Percentiles rank a stretch among this genome's conserved stretches.
phyloP scores from a whole-genome alignment of 257 asterid genomes.

The Solanum pimpinellifolium region DNA sequence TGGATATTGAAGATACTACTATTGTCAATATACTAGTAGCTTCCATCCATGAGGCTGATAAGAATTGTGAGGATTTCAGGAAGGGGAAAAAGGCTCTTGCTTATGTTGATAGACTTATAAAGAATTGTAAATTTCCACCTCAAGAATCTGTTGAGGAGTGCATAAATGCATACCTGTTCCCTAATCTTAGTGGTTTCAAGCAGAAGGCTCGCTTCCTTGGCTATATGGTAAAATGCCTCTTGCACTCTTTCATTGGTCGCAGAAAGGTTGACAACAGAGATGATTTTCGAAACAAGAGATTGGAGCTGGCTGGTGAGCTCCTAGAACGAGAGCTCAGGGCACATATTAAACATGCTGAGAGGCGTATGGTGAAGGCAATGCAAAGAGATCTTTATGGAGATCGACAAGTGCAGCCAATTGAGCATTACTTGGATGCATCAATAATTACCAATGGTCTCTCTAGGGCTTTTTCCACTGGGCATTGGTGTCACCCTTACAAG shows the following conservation, averaged over 20 bases:
- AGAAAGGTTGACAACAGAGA: constrained; percentile 78
- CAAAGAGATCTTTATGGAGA: constrained; percentile 76
- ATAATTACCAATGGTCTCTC: constrained; percentile 82
- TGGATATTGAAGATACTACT: constrained; percentile 35
- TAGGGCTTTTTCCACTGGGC: constrained; percentile 94
- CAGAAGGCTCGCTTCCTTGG: constrained; percentile 81
- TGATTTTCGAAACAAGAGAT: constrained; percentile 83
- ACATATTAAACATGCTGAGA: constrained; percentile 77
- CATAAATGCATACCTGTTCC: constrained; percentile 45
- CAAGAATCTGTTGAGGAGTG: constrained; percentile 65
- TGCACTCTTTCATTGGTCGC: constrained; percentile 64
- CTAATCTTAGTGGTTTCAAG: constrained; percentile 35
- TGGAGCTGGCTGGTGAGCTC: constrained; percentile 84
- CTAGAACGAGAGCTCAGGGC: constrained; percentile 77
- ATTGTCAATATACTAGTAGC: constrained; percentile 48
- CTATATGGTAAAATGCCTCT: constrained; percentile 78
- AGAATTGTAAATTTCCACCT: constrained; percentile 55
- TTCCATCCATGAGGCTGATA: constrained; percentile 74
- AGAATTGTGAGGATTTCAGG: constrained; percentile 51
- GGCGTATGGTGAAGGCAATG: constrained; percentile 63
- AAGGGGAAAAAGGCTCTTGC: constrained; percentile 33
- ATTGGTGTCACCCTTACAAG: constrained; percentile 88
- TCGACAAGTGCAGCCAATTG: constrained; percentile 43
- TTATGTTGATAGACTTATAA: constrained; percentile 35
- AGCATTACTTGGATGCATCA: constrained; percentile 40